These are phyloP conservation scores for Angophora floribunda DNA, from an alignment of 345 rosid species.

Conservation along the genomic window DNA sequence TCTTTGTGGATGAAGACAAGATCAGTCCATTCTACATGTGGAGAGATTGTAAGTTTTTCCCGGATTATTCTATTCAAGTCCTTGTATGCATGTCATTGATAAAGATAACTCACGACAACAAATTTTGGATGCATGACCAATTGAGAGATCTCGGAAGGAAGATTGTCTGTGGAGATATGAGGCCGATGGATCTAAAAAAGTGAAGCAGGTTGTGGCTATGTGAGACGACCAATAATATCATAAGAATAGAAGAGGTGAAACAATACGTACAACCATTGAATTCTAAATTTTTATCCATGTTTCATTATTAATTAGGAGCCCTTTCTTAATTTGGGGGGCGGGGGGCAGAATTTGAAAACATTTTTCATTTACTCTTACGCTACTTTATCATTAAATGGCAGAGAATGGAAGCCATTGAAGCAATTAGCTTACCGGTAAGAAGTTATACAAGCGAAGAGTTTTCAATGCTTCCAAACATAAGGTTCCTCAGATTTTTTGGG, in stretches of 20 bases:
- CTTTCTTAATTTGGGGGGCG: neutral
- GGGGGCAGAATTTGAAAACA: neutral
- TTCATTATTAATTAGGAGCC: neutral
- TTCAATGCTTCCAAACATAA: too few species aligned
- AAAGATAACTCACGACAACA: neutral
- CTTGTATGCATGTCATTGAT: neutral
- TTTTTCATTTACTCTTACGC: neutral
- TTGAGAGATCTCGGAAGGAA: neutral
- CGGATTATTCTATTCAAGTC: too few species aligned
- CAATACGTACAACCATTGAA: rapidly evolving
- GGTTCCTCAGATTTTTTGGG: too few species aligned
- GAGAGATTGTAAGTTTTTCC: neutral
- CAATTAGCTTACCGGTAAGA: too few species aligned
- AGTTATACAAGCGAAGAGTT: too few species aligned
- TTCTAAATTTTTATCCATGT: neutral
- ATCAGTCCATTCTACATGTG: neutral
- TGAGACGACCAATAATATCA: too few species aligned
- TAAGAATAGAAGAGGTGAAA: neutral
- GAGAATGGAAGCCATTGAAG: neutral
- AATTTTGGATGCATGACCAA: neutral
- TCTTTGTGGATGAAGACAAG: neutral
- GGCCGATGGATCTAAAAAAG: neutral
- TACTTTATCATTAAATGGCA: neutral
- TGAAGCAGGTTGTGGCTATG: rapidly evolving
- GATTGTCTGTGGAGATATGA: neutral